These are phyloP conservation scores for Fusarium sp. DNA, from an alignment of 2,329 filamentous ascomycete genomes.

Conservation along the genomic window DNA sequence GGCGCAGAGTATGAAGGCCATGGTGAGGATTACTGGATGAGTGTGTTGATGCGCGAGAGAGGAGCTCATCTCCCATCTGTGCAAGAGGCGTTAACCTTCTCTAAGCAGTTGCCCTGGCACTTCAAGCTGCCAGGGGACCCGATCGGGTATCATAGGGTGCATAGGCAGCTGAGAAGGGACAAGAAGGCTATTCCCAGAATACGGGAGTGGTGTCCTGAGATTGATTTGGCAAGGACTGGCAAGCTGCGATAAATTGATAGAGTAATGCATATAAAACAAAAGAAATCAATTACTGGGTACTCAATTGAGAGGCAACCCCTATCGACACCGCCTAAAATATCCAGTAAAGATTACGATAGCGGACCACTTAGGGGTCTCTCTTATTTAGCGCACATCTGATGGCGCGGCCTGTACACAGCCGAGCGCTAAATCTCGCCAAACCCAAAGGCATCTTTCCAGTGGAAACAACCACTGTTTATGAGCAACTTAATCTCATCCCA, in stretches of 20 bases:
- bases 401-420: too few relatives aligned
- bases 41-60: constrained; percentile 17
- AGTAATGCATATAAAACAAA: too few relatives aligned
- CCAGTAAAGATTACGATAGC: neutral
- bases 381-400: neutral
- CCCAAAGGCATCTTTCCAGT: neutral
- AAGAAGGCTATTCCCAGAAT: constrained; percentile 6
- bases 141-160: constrained; percentile 16
- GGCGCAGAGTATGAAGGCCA: constrained; percentile 14
- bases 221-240: constrained; percentile 3
- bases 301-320: too few relatives aligned
- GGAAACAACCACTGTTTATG: neutral
- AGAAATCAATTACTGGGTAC: too few relatives aligned
- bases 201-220: constrained; percentile 18
- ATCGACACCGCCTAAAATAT: neutral
- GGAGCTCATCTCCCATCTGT: constrained; percentile 18
- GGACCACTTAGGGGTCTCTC: neutral
- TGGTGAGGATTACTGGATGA: constrained; percentile 25
- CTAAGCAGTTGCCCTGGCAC: constrained; percentile 23
- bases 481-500: neutral
- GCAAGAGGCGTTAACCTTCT: constrained; percentile 11
- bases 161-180: constrained; percentile 9
- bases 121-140: constrained; percentile 4
- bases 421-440: neutral
- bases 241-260: neutral